These are phyloP conservation scores for Phytophthora palmivora DNA, from an alignment of 352 stramenopile species.

Conservation along the genomic window DNA sequence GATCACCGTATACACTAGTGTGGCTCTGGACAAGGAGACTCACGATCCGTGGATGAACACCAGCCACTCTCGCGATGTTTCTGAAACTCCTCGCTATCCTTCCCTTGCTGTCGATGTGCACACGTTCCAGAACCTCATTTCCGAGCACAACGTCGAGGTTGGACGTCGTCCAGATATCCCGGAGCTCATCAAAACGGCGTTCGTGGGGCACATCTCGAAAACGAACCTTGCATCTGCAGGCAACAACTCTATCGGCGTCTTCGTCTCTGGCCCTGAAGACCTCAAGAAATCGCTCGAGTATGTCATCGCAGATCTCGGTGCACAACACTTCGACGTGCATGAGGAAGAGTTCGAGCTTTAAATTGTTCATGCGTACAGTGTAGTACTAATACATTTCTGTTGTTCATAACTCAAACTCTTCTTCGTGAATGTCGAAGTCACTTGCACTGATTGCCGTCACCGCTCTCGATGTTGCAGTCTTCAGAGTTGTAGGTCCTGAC, in stretches of 20 bases:
- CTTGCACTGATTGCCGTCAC: constrained; percentile 10
- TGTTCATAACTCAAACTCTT: constrained; percentile 40
- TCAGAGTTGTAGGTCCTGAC: constrained; percentile 43
- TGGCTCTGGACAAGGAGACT: constrained; percentile 16
- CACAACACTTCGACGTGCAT: constrained; percentile 30
- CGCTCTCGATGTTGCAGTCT: constrained; percentile 20
- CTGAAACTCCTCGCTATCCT: constrained; percentile 16
- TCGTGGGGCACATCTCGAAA: constrained; percentile 1
- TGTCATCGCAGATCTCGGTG: constrained; percentile 26
- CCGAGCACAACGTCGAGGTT: constrained; percentile 37
- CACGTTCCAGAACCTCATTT: constrained; percentile 30
- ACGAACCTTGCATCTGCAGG: not conserved
- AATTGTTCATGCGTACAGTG: not conserved
- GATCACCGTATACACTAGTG: constrained; percentile 12
- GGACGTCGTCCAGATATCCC: constrained; percentile 37
- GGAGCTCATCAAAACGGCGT: constrained; percentile 35
- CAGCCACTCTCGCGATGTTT: constrained; percentile 3
- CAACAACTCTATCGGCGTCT: constrained; percentile 41
- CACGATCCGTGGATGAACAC: not conserved
- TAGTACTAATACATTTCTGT: not conserved
- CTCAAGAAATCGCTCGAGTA: constrained; percentile 37
- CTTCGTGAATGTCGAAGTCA: constrained; percentile 36
- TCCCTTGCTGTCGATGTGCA: constrained; percentile 21
- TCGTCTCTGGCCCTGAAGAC: constrained; percentile 45
- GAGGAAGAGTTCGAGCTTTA: constrained; percentile 44